Base-by-base conservation (phyloP, 805 yeast genomes). In the Helenozyma rhizophorensis region DNA sequence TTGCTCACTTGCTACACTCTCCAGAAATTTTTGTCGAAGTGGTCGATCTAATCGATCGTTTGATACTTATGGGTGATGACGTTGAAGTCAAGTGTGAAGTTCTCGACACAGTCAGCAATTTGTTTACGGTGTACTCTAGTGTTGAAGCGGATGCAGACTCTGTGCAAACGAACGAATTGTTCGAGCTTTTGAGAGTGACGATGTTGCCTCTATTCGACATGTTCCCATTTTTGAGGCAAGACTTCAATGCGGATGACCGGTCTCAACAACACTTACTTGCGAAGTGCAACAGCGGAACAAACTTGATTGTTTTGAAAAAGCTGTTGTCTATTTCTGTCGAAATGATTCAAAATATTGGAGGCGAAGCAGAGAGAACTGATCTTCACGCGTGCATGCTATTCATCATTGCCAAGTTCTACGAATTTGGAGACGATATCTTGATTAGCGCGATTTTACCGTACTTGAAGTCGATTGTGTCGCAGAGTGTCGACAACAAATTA, bases 171-270 rank as follows among this genome's bases (percentile, higher is more conserved):
- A 95, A 86, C 46, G 86, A 84, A 48, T 60, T 87, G 27, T 86
- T 90, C 54, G 97, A 90, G 51, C 63, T 89, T 16, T 58, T 88
- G 30, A 68, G 96, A 41, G 70, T 88, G 5, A 72, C 76, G 12
- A 67, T 83, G 62, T 65, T 80, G 14, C 80, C 85, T 0, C 58
- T 88, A 12, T 70, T 80, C 17, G 68, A 65, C 19, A 59, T 72
- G 7, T 57, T 83, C 26, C 89, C 94, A 7, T 72, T 78, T 32
- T 60, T 80, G 25, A 70, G 72, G 35, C 70, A 68, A 18, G 70
- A 66, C 25, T 69, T 51, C 34, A 61, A 71, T 29, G 43, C 56
- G 9, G 45, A 41, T 8, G 52, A 54, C 17, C 47, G 42, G 10
- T 27, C 53, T 0, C 54, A 51, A n/a, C 50, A 56, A 25, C 46